Conservation (phyloP, 306 rosid species). For the Astragalus membranaceus region DNA sequence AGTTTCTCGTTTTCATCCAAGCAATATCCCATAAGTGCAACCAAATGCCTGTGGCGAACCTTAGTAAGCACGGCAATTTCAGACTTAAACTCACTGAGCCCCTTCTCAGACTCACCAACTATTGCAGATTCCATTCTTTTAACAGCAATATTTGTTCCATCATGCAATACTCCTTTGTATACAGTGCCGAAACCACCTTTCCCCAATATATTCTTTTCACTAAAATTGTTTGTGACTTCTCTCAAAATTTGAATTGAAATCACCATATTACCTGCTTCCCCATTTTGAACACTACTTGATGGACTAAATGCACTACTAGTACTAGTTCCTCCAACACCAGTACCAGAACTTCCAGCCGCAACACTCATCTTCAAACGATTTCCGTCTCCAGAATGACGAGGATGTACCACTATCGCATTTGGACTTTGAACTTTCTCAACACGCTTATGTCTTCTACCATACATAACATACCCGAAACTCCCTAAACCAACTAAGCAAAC, state of each 20-base stretch:
- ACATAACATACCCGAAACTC: slow-evolving; percentile 19
- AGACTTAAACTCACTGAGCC: slow-evolving; percentile 63
- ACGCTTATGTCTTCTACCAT: slow-evolving; percentile 27
- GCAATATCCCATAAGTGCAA: slow-evolving; percentile 77
- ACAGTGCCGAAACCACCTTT: slow-evolving; percentile 91
- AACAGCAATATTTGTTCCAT: slow-evolving; percentile 86
- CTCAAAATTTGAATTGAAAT: slow-evolving; percentile 74
- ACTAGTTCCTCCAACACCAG: background rate
- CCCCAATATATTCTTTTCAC: slow-evolving; percentile 60
- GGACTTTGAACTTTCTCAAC: slow-evolving; percentile 40
- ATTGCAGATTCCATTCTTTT: slow-evolving; percentile 81
- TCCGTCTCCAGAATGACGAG: slow-evolving; percentile 54
- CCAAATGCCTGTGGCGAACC: slow-evolving; percentile 85
- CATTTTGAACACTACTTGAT: slow-evolving; percentile 36
- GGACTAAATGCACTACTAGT: slow-evolving; percentile 15
- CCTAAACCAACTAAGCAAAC: slow-evolving; percentile 26
- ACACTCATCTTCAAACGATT: slow-evolving; percentile 49
- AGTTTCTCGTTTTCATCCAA: slow-evolving; percentile 86
- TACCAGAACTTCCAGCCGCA: background rate
- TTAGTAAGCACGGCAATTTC: slow-evolving; percentile 84
- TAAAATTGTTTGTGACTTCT: slow-evolving; percentile 70
- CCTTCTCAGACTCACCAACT: slow-evolving; percentile 50
- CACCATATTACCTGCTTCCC: slow-evolving; percentile 64
- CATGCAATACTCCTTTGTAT: slow-evolving; percentile 76
- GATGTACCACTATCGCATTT: slow-evolving; percentile 47